These are phyloP conservation scores for Ophiocordyceps sinensis DNA, from an alignment of 2,329 filamentous ascomycete species.

Conservation along the genomic window DNA sequence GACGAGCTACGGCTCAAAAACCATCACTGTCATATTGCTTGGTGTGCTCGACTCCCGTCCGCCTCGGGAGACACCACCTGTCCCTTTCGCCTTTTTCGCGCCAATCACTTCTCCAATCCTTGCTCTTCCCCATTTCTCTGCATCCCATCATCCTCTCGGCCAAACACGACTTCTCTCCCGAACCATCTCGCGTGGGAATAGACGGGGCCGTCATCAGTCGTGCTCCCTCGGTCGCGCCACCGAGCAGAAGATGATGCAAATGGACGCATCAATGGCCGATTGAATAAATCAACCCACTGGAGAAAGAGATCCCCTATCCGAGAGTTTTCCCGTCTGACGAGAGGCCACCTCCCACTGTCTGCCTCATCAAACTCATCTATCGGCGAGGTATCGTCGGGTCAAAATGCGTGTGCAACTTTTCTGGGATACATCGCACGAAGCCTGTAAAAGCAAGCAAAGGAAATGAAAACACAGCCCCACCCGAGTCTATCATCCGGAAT, in stretches of 20 bases:
- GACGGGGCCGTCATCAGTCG: not conserved
- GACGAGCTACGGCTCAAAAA: too few relatives aligned
- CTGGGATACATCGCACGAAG: constrained; percentile 28
- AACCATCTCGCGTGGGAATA: not conserved
- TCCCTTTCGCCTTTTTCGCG: not conserved
- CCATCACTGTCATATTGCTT: too few relatives aligned
- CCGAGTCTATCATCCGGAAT: constrained; percentile 39
- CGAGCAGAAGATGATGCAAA: not conserved
- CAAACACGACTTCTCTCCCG: not conserved
- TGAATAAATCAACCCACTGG: constrained; percentile 5
- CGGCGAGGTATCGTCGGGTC: constrained; percentile 34
- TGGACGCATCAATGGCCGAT: constrained; percentile 1
- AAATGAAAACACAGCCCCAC: constrained; percentile 20
- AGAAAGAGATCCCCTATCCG: constrained; percentile 4
- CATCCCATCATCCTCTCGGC: not conserved
- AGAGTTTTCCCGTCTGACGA: constrained; percentile 11
- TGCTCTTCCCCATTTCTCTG: not conserved
- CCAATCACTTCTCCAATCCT: not conserved
- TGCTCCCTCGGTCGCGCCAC: not conserved
- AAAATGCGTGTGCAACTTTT: constrained; percentile 31
- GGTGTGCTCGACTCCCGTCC: too few relatives aligned
- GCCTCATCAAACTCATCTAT: constrained; percentile 26
- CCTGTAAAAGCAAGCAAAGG: constrained; percentile 33
- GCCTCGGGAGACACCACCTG: not conserved
- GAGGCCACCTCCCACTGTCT: constrained; percentile 11